Percentiles rank a stretch among this genome's conserved stretches.
Conservation (phyloP, 2,329 filamentous ascomycete genomes). For the Ophiostoma sp. region DNA sequence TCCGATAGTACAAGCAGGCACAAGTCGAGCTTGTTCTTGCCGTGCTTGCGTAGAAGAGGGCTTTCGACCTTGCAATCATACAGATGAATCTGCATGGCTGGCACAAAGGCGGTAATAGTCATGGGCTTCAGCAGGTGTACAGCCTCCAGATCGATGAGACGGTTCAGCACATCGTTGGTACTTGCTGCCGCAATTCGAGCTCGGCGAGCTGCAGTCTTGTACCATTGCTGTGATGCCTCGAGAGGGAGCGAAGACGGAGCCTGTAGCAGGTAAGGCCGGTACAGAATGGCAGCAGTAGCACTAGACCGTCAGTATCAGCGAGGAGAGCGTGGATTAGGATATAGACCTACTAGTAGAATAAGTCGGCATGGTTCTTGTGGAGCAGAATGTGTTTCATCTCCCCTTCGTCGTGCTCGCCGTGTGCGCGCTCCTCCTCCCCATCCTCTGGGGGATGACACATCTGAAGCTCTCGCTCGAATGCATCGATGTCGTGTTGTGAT, state of each 20-base stretch:
- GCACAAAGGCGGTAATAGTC: conserved; percentile 15
- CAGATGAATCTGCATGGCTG: conserved; percentile 19
- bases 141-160: conserved; percentile 15
- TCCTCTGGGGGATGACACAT: not conserved
- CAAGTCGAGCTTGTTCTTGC: conserved; percentile 16
- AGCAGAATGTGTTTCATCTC: not conserved
- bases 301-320: not conserved
- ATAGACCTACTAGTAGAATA: not conserved
- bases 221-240: not conserved
- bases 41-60: not conserved
- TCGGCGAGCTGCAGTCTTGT: conserved; percentile 11
- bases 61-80: conserved; percentile 14
- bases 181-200: conserved; percentile 9
- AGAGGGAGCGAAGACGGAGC: not conserved
- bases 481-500: not conserved
- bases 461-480: not conserved
- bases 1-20: conserved; percentile 14
- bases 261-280: not conserved
- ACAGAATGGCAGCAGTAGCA: not conserved
- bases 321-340: not conserved
- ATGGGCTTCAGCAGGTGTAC: conserved; percentile 16
- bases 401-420: not conserved
- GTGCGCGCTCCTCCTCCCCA: not conserved
- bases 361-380: not conserved
- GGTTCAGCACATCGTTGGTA: conserved; percentile 13